Percentiles rank a stretch among this genome's conserved stretches.
Conservation (phyloP, 805 yeast species). For the Yarrowia divulgata region DNA sequence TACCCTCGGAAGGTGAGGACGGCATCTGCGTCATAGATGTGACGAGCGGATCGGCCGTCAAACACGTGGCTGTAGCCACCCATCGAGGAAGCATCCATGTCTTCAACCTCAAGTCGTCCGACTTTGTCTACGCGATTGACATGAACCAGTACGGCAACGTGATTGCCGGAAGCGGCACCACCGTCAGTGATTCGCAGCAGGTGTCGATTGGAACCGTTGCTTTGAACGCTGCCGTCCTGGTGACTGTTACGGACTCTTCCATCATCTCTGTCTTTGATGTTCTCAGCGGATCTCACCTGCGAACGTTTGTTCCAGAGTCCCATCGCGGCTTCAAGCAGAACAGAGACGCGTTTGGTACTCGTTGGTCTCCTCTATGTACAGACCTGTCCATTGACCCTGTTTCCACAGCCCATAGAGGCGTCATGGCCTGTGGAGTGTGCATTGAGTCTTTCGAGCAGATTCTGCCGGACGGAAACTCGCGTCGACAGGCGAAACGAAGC, state of each 20-base stretch:
- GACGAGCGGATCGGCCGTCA: constrained; percentile 9
- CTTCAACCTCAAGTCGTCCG: constrained; percentile 17
- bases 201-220: constrained; percentile 31
- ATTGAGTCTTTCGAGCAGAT: constrained; percentile 35
- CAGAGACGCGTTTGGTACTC: constrained; percentile 19
- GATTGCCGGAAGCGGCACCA: constrained; percentile 33
- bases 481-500: constrained; percentile 30
- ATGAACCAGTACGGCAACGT: constrained; percentile 39
- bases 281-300: constrained; percentile 20
- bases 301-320: constrained; percentile 33
- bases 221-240: constrained; percentile 26
- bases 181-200: constrained; percentile 22
- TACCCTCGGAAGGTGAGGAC: constrained; percentile 11
- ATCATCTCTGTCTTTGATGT: constrained; percentile 32
- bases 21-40: constrained; percentile 26
- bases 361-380: constrained; percentile 20
- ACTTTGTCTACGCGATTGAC: constrained; percentile 10
- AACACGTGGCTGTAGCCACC: constrained; percentile 20
- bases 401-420: constrained; percentile 29
- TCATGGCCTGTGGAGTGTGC: constrained; percentile 38
- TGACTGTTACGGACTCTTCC: constrained; percentile 27
- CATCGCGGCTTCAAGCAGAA: constrained; percentile 33
- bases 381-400: constrained; percentile 27
- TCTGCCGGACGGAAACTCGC: constrained; percentile 21
- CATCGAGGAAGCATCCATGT: constrained; percentile 33